Conservation (phyloP, 768 basidiomycete genomes). For the Rhizopogon vesiculosus region DNA sequence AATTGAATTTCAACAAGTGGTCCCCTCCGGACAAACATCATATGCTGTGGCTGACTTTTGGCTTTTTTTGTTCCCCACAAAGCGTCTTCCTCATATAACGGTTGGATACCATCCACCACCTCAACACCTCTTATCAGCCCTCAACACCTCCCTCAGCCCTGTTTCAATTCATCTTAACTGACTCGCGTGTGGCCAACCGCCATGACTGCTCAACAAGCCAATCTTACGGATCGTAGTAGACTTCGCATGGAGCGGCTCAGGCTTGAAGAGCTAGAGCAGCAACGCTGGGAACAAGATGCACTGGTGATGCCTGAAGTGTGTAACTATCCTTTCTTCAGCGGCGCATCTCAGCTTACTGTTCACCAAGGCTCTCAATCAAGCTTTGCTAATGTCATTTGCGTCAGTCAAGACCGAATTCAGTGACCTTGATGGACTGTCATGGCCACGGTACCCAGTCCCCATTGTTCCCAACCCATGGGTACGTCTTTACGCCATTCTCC, state of each 20-base stretch:
- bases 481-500: not conserved
- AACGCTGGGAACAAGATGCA: conserved; percentile 49
- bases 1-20: not conserved
- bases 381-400: conserved; percentile 37
- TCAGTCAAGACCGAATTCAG: conserved; percentile 58
- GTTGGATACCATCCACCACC: conserved; percentile 3
- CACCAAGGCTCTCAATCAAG: conserved; percentile 26
- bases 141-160: not conserved
- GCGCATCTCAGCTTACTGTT: not conserved
- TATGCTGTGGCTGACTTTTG: not conserved
- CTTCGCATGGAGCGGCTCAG: conserved; percentile 41
- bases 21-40: not conserved
- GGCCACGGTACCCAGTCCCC: conserved; percentile 36
- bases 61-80: conserved; percentile 4
- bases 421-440: conserved; percentile 55
- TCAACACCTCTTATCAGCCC: not conserved
- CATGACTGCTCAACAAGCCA: conserved; percentile 11
- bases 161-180: not conserved
- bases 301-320: conserved; percentile 54
- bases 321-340: not conserved
- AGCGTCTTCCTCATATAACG: not conserved
- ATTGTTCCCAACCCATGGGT: conserved; percentile 23
- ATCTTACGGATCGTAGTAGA: conserved; percentile 35
- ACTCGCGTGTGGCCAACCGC: not conserved
- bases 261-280: conserved; percentile 50